Evolutionary conservation across 1,139 yeast genomes (phyloP), one percentile per base, ranked within the genome.

Genomic region (Blastobotrys indianensis): DNA sequence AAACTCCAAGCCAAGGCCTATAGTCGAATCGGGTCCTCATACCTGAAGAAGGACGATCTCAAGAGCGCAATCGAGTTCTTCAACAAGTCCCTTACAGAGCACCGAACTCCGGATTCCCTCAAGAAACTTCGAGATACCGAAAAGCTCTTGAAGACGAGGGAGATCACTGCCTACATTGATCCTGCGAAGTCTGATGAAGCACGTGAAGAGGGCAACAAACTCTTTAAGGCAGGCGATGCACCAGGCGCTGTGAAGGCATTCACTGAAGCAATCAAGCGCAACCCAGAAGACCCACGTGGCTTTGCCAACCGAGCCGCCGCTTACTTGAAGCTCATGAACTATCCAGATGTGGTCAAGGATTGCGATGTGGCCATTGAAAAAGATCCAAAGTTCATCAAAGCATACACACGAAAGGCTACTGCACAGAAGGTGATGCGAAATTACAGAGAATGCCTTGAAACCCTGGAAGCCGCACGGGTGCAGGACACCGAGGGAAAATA

Each of bases 301-400:
- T 94, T 90, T 68, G 88, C 95, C 39, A 94, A 94, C 72, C 85
- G 98, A 69, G 98, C 99, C 46, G 98, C 98, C 36, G 96, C 95
- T 1, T 79, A 85, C 63, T 81, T 95, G 45, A 94, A 94, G 68
- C 77, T 94, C 56, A 80, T 92, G 84, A 86, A 97, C 15, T 92
- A 90, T 85, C 97, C 97, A 33, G 98, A 90, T 59, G 97, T 95
- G 11, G 82, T 94, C 51, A 77, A 77, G 60, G 99, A 94, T 69
- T 88, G 97, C 73, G 86, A 92, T 63, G 66, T 70, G 52, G 99
- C 98, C 40, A 86, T 94, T 59, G 80, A 77, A 62, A 79, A 81
- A 60, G 98, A 94, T 67, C 95, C 96, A 44, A 67, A 70, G 20
- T 94, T 92, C 66, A 76, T 92, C 62, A 85, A 95, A 72, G 98